Percentiles rank a stretch among this genome's conserved stretches.
phyloP scores from a whole-genome alignment of 805 yeast genomes.

The Kodamaea kakaduensis region DNA sequence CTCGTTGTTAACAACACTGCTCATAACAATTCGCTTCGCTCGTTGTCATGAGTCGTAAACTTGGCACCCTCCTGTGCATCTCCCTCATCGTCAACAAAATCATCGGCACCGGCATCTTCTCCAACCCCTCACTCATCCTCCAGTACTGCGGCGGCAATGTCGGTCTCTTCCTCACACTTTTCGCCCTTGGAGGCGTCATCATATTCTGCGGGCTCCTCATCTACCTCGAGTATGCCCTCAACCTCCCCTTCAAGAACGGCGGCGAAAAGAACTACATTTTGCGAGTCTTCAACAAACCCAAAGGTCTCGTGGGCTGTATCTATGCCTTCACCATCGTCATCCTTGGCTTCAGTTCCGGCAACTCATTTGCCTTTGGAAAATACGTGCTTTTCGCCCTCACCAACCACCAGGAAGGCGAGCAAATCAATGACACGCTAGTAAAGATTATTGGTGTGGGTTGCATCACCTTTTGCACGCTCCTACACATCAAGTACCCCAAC shows the following conservation, averaged over 20 bases:
- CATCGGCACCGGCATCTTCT: slow-evolving; percentile 43
- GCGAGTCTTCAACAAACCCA: slow-evolving; percentile 30
- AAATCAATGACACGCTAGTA: slow-evolving; percentile 25
- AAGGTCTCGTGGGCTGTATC: slow-evolving; percentile 34
- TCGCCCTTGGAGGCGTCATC: slow-evolving; percentile 35
- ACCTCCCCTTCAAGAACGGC: slow-evolving; percentile 39
- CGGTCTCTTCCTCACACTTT: slow-evolving; percentile 29
- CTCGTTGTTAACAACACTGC: not conserved
- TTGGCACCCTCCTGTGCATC: slow-evolving; percentile 31
- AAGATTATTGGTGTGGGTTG: slow-evolving; percentile 48
- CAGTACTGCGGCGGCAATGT: slow-evolving; percentile 37
- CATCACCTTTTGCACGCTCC: slow-evolving; percentile 41
- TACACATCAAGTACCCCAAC: slow-evolving; percentile 48
- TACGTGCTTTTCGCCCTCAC: slow-evolving; percentile 42
- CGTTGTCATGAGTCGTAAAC: slow-evolving; percentile 9
- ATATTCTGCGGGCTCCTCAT: slow-evolving; percentile 37
- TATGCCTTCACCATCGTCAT: slow-evolving; percentile 53
- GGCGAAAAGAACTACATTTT: slow-evolving; percentile 41
- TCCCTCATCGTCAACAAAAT: slow-evolving; percentile 41
- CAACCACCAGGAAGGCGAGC: slow-evolving; percentile 21
- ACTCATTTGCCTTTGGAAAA: slow-evolving; percentile 62
- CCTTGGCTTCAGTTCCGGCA: slow-evolving; percentile 59
- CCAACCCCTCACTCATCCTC: slow-evolving; percentile 39
- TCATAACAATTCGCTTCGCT: not conserved
- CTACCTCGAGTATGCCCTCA: slow-evolving; percentile 39